Base-by-base conservation (phyloP, 345 rosid species). In the Arabidopsis thaliana region DNA sequence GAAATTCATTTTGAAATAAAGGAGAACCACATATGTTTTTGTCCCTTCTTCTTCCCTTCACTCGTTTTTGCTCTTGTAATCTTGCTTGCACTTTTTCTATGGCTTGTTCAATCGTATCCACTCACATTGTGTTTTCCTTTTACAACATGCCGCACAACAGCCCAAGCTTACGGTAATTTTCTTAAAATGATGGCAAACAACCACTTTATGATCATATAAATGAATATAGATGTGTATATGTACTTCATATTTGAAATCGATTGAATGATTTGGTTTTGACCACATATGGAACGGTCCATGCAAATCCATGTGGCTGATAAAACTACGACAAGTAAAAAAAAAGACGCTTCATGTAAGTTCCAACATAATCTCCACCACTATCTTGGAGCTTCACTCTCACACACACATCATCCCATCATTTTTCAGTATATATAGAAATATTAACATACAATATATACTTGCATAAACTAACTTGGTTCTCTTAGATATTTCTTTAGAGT, bases 341-440 rank as follows among this genome's bases (percentile, higher is more conserved):
- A n/a, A n/a, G n/a, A n/a, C n/a, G n/a, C 23, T 57, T 74, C 72
- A 45, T 45, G 42, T 48, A 48, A 37, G 34, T 74, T 66, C 67
- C 74, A 59, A 67, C 42, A 50, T n/a, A 59, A 67, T 51, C 79
- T 67, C 79, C 68, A 67, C 79, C 73, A 67, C 79, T 37, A 66
- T 57, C 61, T 59, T 28, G 70, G 77, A 73, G 53, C 69, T 72
- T 61, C 69, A 72, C 28, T 72, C 77, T 28, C 32, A 28, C 32
- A 28, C 32, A 28, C 32, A 28, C 32, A 28, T 28, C 55, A 56
- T 37, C 71, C 77, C 20, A 53, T 22, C 61, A 70, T 13, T 52
- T 62, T 32, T 33, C 46, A 16, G 32, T 51, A 49, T 50, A 61
- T 60, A 72, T 16, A 7, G 3, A 28, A 2, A 28, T 28, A 28